Percentiles rank a stretch among this genome's conserved stretches.
Evolutionary conservation across 1,139 yeast genomes (phyloP).

Genomic region (Cylindricascospora bacillispora): DNA sequence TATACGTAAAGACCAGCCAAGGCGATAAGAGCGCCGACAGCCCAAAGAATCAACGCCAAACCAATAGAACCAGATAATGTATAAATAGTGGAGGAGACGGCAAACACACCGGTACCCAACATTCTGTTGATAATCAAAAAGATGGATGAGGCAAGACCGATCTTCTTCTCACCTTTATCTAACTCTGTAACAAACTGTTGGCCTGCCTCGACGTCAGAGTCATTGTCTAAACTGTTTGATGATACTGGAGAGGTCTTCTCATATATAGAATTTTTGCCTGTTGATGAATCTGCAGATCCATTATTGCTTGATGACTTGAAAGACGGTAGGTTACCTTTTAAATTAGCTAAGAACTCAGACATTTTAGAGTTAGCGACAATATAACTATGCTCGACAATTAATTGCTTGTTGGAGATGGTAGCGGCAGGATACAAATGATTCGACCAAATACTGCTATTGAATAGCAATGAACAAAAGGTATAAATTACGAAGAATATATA

Average conservation of each 20-base stretch:
- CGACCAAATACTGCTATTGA: too few relatives aligned
- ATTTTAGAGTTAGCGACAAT: background rate
- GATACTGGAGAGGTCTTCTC: conserved; percentile 3
- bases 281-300: background rate
- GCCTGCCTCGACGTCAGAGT: conserved; percentile 18
- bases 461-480: too few relatives aligned
- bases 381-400: too few relatives aligned
- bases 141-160: conserved; percentile 58
- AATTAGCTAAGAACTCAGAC: background rate
- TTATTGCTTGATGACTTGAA: background rate
- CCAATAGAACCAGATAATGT: conserved; percentile 60
- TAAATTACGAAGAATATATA: too few relatives aligned
- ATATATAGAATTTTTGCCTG: background rate
- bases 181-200: conserved; percentile 28
- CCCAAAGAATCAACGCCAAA: conserved; percentile 60
- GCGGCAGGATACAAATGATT: too few relatives aligned
- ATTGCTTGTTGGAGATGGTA: too few relatives aligned
- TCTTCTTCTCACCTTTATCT: conserved; percentile 41
- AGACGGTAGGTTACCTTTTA: background rate
- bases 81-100: conserved; percentile 71
- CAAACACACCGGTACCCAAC: conserved; percentile 82
- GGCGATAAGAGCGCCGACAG: conserved; percentile 63
- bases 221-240: conserved; percentile 5
- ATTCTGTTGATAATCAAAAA: conserved; percentile 64
- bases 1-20: conserved; percentile 63